phyloP scores from a whole-genome alignment of 768 basidiomycete genomes.

The Glaciozyma martinii region DNA sequence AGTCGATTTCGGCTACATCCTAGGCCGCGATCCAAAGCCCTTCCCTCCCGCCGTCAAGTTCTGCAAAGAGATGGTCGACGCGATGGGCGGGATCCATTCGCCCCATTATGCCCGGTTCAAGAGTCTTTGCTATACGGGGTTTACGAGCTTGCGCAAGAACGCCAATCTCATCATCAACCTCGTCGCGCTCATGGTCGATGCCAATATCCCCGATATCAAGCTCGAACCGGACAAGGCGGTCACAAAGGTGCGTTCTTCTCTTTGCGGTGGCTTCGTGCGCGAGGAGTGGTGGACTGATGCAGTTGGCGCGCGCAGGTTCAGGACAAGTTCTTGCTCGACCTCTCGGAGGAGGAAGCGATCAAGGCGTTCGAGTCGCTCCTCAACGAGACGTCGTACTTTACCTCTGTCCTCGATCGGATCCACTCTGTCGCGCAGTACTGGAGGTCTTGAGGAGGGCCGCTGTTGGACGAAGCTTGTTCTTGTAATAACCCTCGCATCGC shows the following conservation, averaged over 20 bases:
- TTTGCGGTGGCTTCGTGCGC: background rate
- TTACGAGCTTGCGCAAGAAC: constrained; percentile 88
- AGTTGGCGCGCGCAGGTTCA: constrained; percentile 80
- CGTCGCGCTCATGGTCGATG: constrained; percentile 93
- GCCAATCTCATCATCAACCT: constrained; percentile 95
- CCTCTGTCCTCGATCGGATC: constrained; percentile 84
- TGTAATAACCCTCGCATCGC: background rate
- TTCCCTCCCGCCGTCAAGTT: constrained; percentile 97
- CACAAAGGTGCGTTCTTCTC: constrained; percentile 40
- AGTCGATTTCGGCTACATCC: constrained; percentile 98
- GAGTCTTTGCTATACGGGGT: constrained; percentile 93
- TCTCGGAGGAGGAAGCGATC: constrained; percentile 84
- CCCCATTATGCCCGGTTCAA: constrained; percentile 96
- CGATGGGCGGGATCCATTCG: constrained; percentile 94
- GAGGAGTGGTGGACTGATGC: constrained; percentile 38
- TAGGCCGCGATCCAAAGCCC: constrained; percentile 93
- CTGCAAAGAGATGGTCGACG: constrained; percentile 99
- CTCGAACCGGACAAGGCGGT: constrained; percentile 49
- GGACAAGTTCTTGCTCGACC: constrained; percentile 88
- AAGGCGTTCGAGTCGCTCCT: constrained; percentile 89
- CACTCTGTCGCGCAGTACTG: constrained; percentile 50
- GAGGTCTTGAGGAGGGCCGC: background rate
- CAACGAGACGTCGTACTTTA: constrained; percentile 90
- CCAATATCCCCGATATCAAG: constrained; percentile 95
- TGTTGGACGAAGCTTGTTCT: background rate